Evolutionary conservation across 2,329 filamentous ascomycete species (phyloP).

Genomic region (Volutella citrinella): DNA sequence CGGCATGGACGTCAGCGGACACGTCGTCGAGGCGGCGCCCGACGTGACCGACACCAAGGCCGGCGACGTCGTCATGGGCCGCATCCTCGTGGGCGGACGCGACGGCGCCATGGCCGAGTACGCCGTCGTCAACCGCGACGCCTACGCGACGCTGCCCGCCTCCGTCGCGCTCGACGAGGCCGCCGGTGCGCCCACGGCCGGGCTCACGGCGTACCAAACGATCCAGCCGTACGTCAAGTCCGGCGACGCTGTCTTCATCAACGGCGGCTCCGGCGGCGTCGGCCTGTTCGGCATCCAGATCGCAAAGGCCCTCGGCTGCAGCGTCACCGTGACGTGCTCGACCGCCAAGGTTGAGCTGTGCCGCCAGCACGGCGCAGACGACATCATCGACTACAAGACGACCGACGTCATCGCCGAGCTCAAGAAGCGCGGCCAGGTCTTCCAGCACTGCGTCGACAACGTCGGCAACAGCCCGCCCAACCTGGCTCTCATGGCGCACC

Average conservation of each 20-base stretch:
- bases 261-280: constrained; percentile 62
- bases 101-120: constrained; percentile 45
- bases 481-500: constrained; percentile 51
- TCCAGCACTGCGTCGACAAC: constrained; percentile 56
- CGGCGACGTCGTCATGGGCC: constrained; percentile 44
- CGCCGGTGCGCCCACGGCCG: constrained; percentile 42
- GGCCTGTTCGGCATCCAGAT: constrained; percentile 63
- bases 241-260: constrained; percentile 62
- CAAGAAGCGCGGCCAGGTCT: constrained; percentile 44
- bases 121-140: constrained; percentile 30
- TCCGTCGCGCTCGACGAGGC: constrained; percentile 40
- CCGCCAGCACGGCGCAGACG: constrained; percentile 59
- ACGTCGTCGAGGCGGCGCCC: constrained; percentile 35
- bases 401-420: constrained; percentile 46
- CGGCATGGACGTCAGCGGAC: constrained; percentile 51
- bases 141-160: constrained; percentile 36
- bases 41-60: constrained; percentile 28
- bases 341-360: constrained; percentile 56
- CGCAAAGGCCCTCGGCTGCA: constrained; percentile 58
- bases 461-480: constrained; percentile 46
- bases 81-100: constrained; percentile 22
- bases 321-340: constrained; percentile 61
- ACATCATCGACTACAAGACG: constrained; percentile 60
- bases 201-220: constrained; percentile 46
- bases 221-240: constrained; percentile 44